Base-by-base conservation (phyloP, 1,139 yeast species). In the Taiozyma sp. region DNA sequence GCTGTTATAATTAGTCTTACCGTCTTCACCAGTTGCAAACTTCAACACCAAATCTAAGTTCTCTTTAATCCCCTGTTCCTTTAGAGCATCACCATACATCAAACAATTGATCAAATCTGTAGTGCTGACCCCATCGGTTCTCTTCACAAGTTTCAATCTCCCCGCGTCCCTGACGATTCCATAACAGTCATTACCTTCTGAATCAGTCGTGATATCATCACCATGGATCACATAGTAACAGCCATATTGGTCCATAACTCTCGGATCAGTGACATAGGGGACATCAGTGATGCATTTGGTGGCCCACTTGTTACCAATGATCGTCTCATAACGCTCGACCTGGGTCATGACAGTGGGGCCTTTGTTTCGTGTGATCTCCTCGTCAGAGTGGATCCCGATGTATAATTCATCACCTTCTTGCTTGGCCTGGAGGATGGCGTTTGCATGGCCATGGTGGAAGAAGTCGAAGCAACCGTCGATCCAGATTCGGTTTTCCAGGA, bases 401-500 rank as follows among this genome's bases (percentile, higher is more conserved):
- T 74, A 83, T 48, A 88, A 76, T 66, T 85, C 87, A 50, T 75
- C 73, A 42, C 95, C 93, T 44, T 82, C 72, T 66, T 84, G 88
- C 45, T 93, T 79, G 1, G 99, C 97, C 66, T 93, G 99, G 51
- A 88, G 72, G 80, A 93, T 83, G 28, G 98, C 99, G 22, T 97
- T 97, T 2, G 97, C 96, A 62, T 93, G 99, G 40, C 93, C 99
- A 63, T 93, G 98, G 66, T 93, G 99, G 41, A 96, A 89, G 71
- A 93, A 93, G 67, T 93, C 99, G 70, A 93, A 93, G 64, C 99
- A 93, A 0, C 99, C 99, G 66, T 93, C 99, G 42, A 93, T 82
- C 99, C 98, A 93, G 55, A 90, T 83, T 44, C 75, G 57, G 16
- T 53, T 47, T 22, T 42, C 32, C 22, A 46, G 39, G 14, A 24